Base-by-base conservation (phyloP, 139 green algal species). In the Chlorella vulgaris region DNA sequence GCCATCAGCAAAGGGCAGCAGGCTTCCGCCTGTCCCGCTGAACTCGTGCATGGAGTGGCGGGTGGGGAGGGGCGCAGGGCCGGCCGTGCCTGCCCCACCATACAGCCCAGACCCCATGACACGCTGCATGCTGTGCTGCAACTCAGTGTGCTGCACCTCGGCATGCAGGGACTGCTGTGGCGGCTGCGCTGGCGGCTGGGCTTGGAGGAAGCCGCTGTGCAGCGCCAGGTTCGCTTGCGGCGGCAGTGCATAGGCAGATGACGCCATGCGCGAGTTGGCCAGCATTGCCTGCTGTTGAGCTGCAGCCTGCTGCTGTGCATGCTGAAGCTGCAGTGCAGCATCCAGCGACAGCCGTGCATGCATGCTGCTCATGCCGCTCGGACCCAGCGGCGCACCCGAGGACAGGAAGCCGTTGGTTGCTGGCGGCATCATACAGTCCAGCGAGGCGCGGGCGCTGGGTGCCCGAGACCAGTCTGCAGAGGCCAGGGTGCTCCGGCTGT, bases 161-260 rank as follows among this genome's bases (percentile, higher is more conserved):
- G n/a, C n/a, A n/a, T n/a, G n/a, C n/a, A n/a, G n/a, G n/a, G n/a
- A n/a, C n/a, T n/a, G n/a, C n/a, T 8, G 6, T 6, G 39, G 8
- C 26, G 68, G 68, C 24, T 26, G 6, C 22, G 74, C n/a, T 0
- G 63, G 50, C 26, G 74, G 19, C 1, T 62, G 24, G 8, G 78
- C 43, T 35, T 76, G 78, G 63, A 78, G 77, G 63, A 83, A 83
- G n/a, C 60, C 33, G 69, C 78, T 83, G 60, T 83, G 78, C 78
- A 83, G 63, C 4, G 62, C 35, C 36, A 67, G 18, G 63, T 53
- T 39, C 15, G 42, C 33, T 36, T 76, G 78, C 39, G 39, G 75
- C 22, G 69, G 69, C 69, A 76, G 26, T 24, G 69, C n/a, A 1
- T 28, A 43, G 38, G 38, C 67, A 10, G 47, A 51, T 13, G 69